These are phyloP conservation scores for Rhizopus arrhizus DNA, from an alignment of 371 early-diverging fungal genomes.

Conservation along the genomic window DNA sequence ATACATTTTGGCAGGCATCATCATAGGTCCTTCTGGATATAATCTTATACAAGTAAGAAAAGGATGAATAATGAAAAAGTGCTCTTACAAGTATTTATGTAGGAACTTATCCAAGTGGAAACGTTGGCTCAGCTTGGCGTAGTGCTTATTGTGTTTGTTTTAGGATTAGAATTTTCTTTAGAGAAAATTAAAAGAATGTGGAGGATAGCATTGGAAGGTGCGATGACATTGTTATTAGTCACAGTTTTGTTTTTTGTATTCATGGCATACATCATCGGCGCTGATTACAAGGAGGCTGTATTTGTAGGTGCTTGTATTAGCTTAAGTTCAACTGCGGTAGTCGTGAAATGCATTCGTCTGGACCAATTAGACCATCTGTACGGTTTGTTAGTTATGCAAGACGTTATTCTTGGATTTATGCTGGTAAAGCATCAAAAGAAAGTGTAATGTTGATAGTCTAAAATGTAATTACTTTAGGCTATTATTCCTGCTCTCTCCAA, in stretches of 20 bases:
- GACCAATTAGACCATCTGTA: constrained; percentile 53
- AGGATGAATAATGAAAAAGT: background rate
- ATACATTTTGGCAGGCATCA: constrained; percentile 61
- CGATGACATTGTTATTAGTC: constrained; percentile 46
- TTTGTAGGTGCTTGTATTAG: constrained; percentile 61
- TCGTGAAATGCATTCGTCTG: constrained; percentile 51
- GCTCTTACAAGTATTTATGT: constrained; percentile 1
- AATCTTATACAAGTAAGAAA: constrained; percentile 54
- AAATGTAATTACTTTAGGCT: constrained; percentile 35
- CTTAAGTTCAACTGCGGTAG: constrained; percentile 60
- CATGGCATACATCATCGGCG: constrained; percentile 42
- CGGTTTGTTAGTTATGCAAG: constrained; percentile 62
- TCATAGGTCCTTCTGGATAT: constrained; percentile 56
- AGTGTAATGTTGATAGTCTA: background rate
- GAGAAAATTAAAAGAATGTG: constrained; percentile 59
- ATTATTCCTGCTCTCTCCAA: constrained; percentile 60
- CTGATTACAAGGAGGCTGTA: constrained; percentile 47
- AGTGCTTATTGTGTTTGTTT: constrained; percentile 59
- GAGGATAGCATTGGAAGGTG: constrained; percentile 55
- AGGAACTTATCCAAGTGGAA: constrained; percentile 59
- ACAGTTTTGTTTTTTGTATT: constrained; percentile 46
- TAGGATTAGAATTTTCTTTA: constrained; percentile 64
- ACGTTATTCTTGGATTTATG: constrained; percentile 63
- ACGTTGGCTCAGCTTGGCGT: constrained; percentile 65
- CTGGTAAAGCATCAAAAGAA: constrained; percentile 35